Conservation (phyloP, 208 protist genomes). For the Acanthamoeba lenticulata region DNA sequence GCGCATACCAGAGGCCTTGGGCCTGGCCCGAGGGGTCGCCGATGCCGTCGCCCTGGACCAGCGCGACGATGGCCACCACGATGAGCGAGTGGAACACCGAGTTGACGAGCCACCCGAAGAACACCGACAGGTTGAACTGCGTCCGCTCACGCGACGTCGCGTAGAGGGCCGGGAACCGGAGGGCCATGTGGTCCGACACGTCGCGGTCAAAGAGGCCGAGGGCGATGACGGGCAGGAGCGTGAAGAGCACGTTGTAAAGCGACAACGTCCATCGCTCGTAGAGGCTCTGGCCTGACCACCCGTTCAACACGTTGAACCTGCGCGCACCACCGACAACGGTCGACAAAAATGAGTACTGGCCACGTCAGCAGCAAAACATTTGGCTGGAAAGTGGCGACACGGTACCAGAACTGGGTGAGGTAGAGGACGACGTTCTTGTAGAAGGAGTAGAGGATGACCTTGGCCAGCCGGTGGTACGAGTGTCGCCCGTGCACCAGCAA, state of each 20-base stretch:
- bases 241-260: constrained; percentile 76
- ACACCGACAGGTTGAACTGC: constrained; percentile 68
- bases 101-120: constrained; percentile 47
- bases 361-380: too few species aligned
- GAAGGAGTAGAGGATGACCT: constrained; percentile 94
- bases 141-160: constrained; percentile 93
- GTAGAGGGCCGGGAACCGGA: constrained; percentile 85
- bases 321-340: too few species aligned
- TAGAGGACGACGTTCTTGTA: constrained; percentile 91
- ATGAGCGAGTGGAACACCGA: constrained; percentile 19
- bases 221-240: constrained; percentile 74
- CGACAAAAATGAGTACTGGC: too few species aligned
- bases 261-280: constrained; percentile 41
- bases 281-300: constrained; percentile 89
- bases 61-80: background rate
- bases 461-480: constrained; percentile 90
- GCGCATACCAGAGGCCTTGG: background rate
- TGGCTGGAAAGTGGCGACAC: too few species aligned
- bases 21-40: background rate
- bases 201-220: constrained; percentile 64
- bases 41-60: background rate
- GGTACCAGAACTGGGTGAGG: constrained; percentile 92
- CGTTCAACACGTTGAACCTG: constrained; percentile 92
- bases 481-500: constrained; percentile 91
- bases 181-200: background rate